Evolutionary conservation across 2,329 filamentous ascomycete species (phyloP), one percentile per base, ranked within the genome.

Genomic region (Magnaporthales sp.): DNA sequence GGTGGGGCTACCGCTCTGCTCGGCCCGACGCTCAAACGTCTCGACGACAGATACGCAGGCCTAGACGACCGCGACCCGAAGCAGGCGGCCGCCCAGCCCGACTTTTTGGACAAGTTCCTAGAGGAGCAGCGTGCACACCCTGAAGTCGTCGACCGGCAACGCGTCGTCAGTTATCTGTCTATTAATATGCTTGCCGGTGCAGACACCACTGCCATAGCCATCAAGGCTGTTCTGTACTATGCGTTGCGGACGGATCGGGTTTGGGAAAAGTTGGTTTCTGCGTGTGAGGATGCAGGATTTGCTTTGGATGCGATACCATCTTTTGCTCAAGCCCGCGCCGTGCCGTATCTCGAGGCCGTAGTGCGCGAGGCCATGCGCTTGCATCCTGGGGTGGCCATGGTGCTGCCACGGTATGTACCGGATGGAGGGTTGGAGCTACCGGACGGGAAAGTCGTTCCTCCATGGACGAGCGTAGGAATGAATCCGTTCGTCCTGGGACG

Each of bases 361-460:
- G 77, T 86, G 24, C 80, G 79, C 24, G 85, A 88, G 71, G 77
- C 80, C 0, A 73, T 81, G 69, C 78, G 84, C 3, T 72, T 84
- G 11, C 81, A 84, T 68, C 82, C 84, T 0, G 77, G 76, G 2
- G 75, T 84, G 2, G 79, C 77, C 10, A 77, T 84, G 69, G 71
- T 79, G 4, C 75, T 86, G 19, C 81, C 85, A 71, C 81, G 84
- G 1, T 72, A 81, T 22, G 83, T 85, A 0, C 62, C 62, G 9
- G 61, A 70, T 0, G 73, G 70, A 5, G 79, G 81, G 0, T 70
- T 79, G 7, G 71, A 68, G 0, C 74, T 80, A 3, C 75, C 76
- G 1, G 74, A 78, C 63, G 62, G 62, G 2, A 5, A n/a, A 4
- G 77, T 78, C 3, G 70, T 81, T 3, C 76, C 78, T 0, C 71